Evolutionary conservation across 352 stramenopile species (phyloP).

Genomic region (Aphanomyces cochlioides): DNA sequence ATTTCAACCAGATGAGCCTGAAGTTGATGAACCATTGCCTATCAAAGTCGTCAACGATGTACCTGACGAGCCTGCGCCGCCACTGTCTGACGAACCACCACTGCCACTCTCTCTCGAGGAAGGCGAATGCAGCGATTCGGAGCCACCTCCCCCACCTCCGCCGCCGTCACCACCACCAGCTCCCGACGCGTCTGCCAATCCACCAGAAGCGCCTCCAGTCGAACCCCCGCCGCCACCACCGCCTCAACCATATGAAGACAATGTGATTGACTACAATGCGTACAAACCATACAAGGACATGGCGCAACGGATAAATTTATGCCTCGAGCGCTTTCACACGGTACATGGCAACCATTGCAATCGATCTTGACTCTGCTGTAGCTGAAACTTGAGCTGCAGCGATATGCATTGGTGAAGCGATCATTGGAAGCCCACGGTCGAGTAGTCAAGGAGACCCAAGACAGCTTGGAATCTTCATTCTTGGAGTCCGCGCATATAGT

Average conservation of each 20-base stretch:
- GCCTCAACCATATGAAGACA: not conserved
- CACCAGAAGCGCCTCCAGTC: conserved; percentile 14
- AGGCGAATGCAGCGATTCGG: conserved; percentile 25
- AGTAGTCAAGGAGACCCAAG: conserved; percentile 56
- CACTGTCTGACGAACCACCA: conserved; percentile 11
- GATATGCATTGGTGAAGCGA: conserved; percentile 72
- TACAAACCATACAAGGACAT: conserved; percentile 65
- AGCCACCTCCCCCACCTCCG: not conserved
- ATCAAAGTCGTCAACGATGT: conserved; percentile 32
- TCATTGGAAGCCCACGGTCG: conserved; percentile 63
- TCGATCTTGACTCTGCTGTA: conserved; percentile 29
- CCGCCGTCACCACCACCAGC: not conserved
- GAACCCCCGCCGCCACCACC: conserved; percentile 16
- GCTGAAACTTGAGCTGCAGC: conserved; percentile 79
- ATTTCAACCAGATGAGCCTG: conserved; percentile 28
- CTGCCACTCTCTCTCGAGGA: not conserved
- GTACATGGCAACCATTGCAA: not conserved
- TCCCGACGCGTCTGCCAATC: not conserved
- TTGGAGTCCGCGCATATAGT: conserved; percentile 89
- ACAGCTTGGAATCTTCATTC: conserved; percentile 82
- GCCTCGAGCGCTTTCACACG: conserved; percentile 47
- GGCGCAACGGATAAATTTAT: conserved; percentile 76
- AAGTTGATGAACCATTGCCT: conserved; percentile 61
- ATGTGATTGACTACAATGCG: conserved; percentile 62
- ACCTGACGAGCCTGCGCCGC: conserved; percentile 39